Conservation (phyloP, 805 yeast genomes). For the Saturnispora diversa region DNA sequence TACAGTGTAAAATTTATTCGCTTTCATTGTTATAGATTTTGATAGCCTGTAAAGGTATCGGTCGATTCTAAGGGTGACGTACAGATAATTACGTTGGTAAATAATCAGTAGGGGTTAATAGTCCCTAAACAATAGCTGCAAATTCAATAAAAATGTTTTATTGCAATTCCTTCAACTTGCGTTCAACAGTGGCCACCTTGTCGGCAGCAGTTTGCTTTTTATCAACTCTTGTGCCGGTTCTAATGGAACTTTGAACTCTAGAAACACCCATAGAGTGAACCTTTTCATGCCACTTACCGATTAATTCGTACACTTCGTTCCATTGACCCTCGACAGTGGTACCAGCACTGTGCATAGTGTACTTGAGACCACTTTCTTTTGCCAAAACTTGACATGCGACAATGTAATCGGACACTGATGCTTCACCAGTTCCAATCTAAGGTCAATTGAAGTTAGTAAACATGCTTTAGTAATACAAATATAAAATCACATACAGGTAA, state of each 20-base stretch:
- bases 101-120: too few species aligned
- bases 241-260: slow-evolving; percentile 76
- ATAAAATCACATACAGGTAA: slow-evolving; percentile 55
- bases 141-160: slow-evolving; percentile 1
- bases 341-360: slow-evolving; percentile 83
- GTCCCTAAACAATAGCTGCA: too few species aligned
- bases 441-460: slow-evolving; percentile 12
- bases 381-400: slow-evolving; percentile 61
- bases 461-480: not conserved
- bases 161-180: slow-evolving; percentile 32
- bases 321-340: slow-evolving; percentile 86
- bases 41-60: not conserved
- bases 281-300: slow-evolving; percentile 68
- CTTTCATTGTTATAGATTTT: too few species aligned
- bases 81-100: too few species aligned
- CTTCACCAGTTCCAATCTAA: slow-evolving; percentile 66
- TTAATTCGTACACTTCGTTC: slow-evolving; percentile 73
- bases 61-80: not conserved
- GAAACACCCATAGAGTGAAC: slow-evolving; percentile 67
- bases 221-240: slow-evolving; percentile 81
- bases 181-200: slow-evolving; percentile 57
- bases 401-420: slow-evolving; percentile 77
- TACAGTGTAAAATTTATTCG: too few species aligned
- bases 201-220: slow-evolving; percentile 66
- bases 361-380: slow-evolving; percentile 51